phyloP scores from a whole-genome alignment of 805 yeast species.

The Kuraishia piskuri region DNA sequence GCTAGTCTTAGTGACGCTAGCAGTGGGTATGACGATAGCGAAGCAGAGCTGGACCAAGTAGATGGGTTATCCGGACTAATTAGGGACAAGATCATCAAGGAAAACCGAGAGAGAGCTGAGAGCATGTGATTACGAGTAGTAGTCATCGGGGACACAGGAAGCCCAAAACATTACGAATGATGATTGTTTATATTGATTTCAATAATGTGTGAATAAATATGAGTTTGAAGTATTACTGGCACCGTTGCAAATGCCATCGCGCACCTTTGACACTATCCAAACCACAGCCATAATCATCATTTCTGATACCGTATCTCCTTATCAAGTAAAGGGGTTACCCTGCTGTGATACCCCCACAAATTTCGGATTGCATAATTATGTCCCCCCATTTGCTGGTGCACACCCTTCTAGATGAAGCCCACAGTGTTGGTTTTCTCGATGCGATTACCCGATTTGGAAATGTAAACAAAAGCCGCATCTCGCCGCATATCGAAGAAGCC shows the following conservation, averaged over 20 bases:
- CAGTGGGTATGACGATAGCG: neutral
- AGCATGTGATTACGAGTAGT: neutral
- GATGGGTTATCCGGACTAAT: neutral
- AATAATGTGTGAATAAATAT: too few species aligned
- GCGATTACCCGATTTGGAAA: neutral
- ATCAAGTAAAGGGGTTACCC: too few species aligned
- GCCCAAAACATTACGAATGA: too few species aligned
- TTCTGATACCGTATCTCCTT: too few species aligned
- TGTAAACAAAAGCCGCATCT: neutral
- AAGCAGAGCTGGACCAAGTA: neutral
- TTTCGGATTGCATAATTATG: neutral
- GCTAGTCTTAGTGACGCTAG: neutral
- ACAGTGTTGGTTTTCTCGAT: neutral
- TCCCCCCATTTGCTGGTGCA: neutral
- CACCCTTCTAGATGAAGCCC: neutral
- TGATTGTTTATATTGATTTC: too few species aligned
- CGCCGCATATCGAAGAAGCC: neutral
- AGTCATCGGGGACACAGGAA: neutral
- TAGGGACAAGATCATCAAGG: neutral
- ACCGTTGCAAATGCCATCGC: too few species aligned
- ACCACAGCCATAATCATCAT: too few species aligned
- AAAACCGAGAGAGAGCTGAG: neutral
- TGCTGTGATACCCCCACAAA: neutral
- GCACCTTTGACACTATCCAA: too few species aligned
- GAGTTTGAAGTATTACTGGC: too few species aligned